phyloP scores from a whole-genome alignment of 306 rosid species.

The Calophaca sinica region DNA sequence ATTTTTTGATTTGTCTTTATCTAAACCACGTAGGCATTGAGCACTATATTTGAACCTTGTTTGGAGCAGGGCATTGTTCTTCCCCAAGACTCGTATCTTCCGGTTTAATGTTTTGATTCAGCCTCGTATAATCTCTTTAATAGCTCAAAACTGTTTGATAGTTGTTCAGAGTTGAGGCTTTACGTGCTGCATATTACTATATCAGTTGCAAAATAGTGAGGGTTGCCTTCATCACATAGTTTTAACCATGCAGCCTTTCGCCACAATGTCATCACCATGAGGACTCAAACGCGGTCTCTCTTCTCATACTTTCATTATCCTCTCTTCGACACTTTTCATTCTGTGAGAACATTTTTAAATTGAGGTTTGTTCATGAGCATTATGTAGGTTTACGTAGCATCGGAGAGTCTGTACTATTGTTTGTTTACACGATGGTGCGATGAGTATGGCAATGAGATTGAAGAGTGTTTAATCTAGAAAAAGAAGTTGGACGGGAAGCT shows the following conservation, averaged over 20 bases:
- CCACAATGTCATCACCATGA: background rate
- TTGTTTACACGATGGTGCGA: constrained; percentile 14
- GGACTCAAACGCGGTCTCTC: background rate
- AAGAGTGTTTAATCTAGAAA: constrained; percentile 10
- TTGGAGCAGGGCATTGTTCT: constrained; percentile 73
- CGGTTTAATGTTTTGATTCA: constrained; percentile 53
- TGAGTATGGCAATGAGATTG: background rate
- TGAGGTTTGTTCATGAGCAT: background rate
- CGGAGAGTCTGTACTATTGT: background rate
- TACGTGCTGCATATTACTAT: background rate
- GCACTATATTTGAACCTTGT: no score
- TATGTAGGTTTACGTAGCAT: background rate
- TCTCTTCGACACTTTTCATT: background rate
- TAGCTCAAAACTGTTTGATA: constrained; percentile 4
- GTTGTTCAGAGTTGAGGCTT: constrained; percentile 16
- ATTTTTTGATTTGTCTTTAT: background rate
- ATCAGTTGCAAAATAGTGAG: background rate
- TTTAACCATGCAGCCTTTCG: no score
- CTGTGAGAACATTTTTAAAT: background rate
- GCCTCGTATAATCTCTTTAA: constrained; percentile 9
- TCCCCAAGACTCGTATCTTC: constrained; percentile 76
- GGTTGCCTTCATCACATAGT: background rate
- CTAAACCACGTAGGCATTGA: background rate
- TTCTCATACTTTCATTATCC: background rate
- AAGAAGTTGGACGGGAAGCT: constrained; percentile 22